phyloP scores from a whole-genome alignment of 192 early-diverging fungal genomes.

The Podila horticola region DNA sequence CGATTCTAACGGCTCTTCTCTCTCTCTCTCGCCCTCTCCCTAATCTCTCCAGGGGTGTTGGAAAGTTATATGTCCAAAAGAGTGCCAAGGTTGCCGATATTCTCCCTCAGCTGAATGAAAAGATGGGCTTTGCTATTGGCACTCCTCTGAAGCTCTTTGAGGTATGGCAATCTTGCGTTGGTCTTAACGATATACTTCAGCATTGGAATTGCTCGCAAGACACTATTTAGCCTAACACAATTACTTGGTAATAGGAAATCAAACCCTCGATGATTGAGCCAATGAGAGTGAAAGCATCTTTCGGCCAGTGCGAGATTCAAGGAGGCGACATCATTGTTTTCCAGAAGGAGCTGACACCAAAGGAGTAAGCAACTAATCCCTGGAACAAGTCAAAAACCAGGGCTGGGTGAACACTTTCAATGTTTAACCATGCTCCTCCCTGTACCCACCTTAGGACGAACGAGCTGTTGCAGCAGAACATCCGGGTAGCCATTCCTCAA shows the following conservation, averaged over 20 bases:
- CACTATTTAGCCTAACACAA: too few relatives aligned
- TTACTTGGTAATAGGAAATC: conserved; percentile 72
- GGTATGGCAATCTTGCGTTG: conserved; percentile 18
- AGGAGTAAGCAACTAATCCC: conserved; percentile 50
- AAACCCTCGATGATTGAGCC: conserved; percentile 92
- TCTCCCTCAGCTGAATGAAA: conserved; percentile 63
- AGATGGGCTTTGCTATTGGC: conserved; percentile 62
- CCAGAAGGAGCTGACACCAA: conserved; percentile 67
- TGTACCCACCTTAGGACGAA: conserved; percentile 8
- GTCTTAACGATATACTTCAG: not conserved
- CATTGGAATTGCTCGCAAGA: too few relatives aligned
- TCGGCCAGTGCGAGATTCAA: conserved; percentile 83
- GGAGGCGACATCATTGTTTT: conserved; percentile 95
- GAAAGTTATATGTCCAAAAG: conserved; percentile 62
- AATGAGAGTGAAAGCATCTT: conserved; percentile 72
- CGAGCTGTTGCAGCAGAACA: conserved; percentile 54
- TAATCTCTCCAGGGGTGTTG: conserved; percentile 57
- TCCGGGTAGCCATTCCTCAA: conserved; percentile 62
- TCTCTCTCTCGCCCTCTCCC: not conserved
- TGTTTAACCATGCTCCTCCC: too few relatives aligned
- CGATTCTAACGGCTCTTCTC: not conserved
- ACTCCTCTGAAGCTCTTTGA: conserved; percentile 76
- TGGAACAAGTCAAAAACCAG: not conserved
- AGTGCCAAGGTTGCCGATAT: conserved; percentile 69
- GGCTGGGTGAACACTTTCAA: too few relatives aligned